These are phyloP conservation scores for Rhizopogon roseolus DNA, from an alignment of 768 basidiomycete species.

Conservation along the genomic window DNA sequence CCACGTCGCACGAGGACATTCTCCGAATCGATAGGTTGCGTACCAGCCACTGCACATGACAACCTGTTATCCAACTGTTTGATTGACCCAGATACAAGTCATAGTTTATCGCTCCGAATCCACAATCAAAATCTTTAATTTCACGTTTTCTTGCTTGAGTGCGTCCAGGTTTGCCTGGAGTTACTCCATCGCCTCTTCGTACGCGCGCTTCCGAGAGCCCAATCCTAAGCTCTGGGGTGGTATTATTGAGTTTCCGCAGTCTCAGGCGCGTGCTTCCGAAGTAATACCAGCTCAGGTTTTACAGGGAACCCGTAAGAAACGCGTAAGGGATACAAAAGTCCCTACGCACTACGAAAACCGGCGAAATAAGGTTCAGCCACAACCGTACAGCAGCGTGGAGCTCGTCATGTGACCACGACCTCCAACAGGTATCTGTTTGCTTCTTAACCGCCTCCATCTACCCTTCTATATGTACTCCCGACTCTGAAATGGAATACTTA, in stretches of 20 bases:
- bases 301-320: too few relatives aligned
- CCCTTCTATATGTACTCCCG: constrained; percentile 87
- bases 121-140: constrained; percentile 64
- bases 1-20: constrained; percentile 62
- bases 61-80: not conserved
- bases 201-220: constrained; percentile 79
- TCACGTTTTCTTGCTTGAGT: constrained; percentile 84
- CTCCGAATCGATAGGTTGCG: constrained; percentile 54
- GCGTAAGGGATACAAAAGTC: too few relatives aligned
- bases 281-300: too few relatives aligned
- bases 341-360: too few relatives aligned
- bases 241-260: too few relatives aligned
- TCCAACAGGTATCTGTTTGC: constrained; percentile 83
- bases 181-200: constrained; percentile 92
- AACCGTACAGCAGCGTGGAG: too few relatives aligned
- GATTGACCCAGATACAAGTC: constrained; percentile 12
- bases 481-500: constrained; percentile 92
- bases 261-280: too few relatives aligned
- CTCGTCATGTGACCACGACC: too few relatives aligned
- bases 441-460: constrained; percentile 88
- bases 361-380: too few relatives aligned
- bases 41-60: constrained; percentile 33
- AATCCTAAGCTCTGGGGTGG: constrained; percentile 59
- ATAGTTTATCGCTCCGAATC: constrained; percentile 71
- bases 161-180: constrained; percentile 84